Evolutionary conservation across 2,329 filamentous ascomycete species (phyloP).

Genomic region (Alternaria metachromatica): DNA sequence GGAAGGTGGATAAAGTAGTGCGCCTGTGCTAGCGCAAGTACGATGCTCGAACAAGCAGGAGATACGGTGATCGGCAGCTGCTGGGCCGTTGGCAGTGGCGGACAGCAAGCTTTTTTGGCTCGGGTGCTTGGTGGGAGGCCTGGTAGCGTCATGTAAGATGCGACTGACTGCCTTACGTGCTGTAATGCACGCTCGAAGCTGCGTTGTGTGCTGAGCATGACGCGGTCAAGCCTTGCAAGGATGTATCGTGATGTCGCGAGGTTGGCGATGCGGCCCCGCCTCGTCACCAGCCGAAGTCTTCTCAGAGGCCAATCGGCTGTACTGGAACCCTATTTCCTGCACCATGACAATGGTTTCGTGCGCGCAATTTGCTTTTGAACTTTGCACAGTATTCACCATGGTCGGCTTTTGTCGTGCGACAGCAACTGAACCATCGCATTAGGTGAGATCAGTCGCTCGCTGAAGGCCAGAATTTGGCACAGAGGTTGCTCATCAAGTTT

Average conservation of each 20-base stretch:
- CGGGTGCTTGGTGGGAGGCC: neutral
- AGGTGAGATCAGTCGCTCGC: neutral
- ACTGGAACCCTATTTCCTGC: neutral
- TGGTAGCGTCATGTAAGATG: neutral
- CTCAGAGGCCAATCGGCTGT: neutral
- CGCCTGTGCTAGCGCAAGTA: conserved; percentile 12
- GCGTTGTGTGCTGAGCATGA: neutral
- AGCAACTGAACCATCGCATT: neutral
- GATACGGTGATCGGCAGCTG: conserved; percentile 26
- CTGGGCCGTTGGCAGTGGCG: conserved; percentile 14
- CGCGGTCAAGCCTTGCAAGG: neutral
- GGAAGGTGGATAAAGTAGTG: conserved; percentile 37
- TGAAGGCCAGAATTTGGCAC: neutral
- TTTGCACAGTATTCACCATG: neutral
- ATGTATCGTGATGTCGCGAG: neutral
- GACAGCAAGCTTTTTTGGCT: conserved; percentile 16
- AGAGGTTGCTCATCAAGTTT: neutral
- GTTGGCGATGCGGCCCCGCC: neutral
- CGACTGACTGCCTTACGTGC: neutral
- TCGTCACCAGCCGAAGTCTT: neutral
- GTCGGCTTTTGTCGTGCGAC: neutral
- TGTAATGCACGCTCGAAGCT: neutral
- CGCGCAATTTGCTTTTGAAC: neutral
- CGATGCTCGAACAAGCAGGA: conserved; percentile 35
- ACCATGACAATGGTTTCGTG: neutral